These are phyloP conservation scores for Metschnikowia santaceciliae DNA, from an alignment of 805 yeast genomes.

Conservation along the genomic window DNA sequence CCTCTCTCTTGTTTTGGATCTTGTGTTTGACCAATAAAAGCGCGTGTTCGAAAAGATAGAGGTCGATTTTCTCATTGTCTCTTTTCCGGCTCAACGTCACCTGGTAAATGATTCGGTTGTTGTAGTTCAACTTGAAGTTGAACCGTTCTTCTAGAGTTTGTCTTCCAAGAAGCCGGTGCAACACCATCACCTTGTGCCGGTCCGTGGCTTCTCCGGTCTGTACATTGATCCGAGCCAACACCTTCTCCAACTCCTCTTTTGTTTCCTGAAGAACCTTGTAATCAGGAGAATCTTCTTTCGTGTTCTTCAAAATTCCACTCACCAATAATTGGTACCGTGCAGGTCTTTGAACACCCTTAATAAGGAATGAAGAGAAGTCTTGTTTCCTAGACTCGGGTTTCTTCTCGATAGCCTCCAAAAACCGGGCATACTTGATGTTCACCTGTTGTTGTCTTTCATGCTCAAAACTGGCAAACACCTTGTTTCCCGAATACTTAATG, in stretches of 20 bases:
- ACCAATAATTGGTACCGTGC: slow-evolving; percentile 88
- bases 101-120: slow-evolving; percentile 75
- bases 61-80: slow-evolving; percentile 77
- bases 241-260: slow-evolving; percentile 66
- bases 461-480: slow-evolving; percentile 91
- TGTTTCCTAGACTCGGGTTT: slow-evolving; percentile 82
- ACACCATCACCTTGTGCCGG: slow-evolving; percentile 80
- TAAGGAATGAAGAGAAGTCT: slow-evolving; percentile 87
- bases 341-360: slow-evolving; percentile 94
- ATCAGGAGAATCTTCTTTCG: slow-evolving; percentile 74
- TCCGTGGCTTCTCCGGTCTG: slow-evolving; percentile 95
- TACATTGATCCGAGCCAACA: slow-evolving; percentile 72
- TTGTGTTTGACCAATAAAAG: slow-evolving; percentile 81
- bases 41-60: slow-evolving; percentile 85
- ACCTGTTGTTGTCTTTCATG: slow-evolving; percentile 90
- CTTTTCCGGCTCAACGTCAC: slow-evolving; percentile 67
- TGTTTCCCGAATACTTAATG: slow-evolving; percentile 88
- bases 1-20: slow-evolving; percentile 84
- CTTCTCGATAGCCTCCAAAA: slow-evolving; percentile 85
- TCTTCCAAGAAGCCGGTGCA: slow-evolving; percentile 51
- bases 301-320: slow-evolving; percentile 76
- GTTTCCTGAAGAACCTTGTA: slow-evolving; percentile 66
- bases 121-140: slow-evolving; percentile 80
- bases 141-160: slow-evolving; percentile 83
- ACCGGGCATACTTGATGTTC: slow-evolving; percentile 87